phyloP scores from a whole-genome alignment of 371 early-diverging fungal species.

The Haplosporangium sp. region DNA sequence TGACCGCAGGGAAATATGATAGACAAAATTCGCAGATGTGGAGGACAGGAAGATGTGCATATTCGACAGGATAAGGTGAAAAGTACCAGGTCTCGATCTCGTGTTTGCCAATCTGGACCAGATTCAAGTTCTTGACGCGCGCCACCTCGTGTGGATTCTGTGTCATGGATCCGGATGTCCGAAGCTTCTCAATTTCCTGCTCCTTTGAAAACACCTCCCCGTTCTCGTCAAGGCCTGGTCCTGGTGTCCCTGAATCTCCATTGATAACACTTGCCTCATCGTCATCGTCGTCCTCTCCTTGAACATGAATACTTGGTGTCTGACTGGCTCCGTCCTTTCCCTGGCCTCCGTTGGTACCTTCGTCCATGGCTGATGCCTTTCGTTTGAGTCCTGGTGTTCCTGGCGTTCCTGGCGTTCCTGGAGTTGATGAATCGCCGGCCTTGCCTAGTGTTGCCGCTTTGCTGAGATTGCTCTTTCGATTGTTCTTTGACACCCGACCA shows the following conservation, averaged over 20 bases:
- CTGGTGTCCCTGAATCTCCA: conserved; percentile 25
- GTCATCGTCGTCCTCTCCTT: conserved; percentile 62
- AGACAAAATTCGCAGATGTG: conserved; percentile 97
- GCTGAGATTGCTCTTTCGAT: conserved; percentile 40
- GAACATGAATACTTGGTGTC: conserved; percentile 37
- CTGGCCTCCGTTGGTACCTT: conserved; percentile 18
- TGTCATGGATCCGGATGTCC: conserved; percentile 95
- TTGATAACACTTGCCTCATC: conserved; percentile 55
- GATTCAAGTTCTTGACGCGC: conserved; percentile 92
- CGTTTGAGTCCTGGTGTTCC: conserved; percentile 37
- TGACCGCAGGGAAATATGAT: conserved; percentile 77
- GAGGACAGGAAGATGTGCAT: conserved; percentile 77
- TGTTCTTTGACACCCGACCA: conserved; percentile 36
- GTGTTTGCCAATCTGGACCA: conserved; percentile 94
- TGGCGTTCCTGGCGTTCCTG: conserved; percentile 19
- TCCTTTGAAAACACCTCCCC: conserved; percentile 75
- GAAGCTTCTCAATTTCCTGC: conserved; percentile 91
- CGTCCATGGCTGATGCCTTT: conserved; percentile 53
- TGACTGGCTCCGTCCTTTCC: conserved; percentile 23
- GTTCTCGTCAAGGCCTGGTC: conserved; percentile 16
- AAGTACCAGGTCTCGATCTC: conserved; percentile 98
- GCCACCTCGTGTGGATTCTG: conserved; percentile 92
- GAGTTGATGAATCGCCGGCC: conserved; percentile 44
- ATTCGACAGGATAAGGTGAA: conserved; percentile 93
- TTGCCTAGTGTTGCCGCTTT: conserved; percentile 51